Percentiles rank a stretch among this genome's conserved stretches.
These are phyloP conservation scores for Solanum gandarillasii DNA, from an alignment of 257 asterid species.

Conservation along the genomic window DNA sequence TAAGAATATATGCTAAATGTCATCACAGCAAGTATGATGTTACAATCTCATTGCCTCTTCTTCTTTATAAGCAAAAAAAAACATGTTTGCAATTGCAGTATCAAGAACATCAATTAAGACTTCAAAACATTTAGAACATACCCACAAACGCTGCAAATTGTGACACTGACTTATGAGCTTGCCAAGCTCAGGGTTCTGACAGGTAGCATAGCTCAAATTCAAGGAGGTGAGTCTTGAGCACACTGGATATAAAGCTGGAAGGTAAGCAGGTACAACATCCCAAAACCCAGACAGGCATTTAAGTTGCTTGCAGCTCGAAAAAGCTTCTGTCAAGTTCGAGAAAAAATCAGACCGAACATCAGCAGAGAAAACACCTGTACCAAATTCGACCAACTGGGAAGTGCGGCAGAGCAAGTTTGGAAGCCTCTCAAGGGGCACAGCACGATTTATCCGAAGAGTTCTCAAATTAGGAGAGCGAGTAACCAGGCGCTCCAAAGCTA, in stretches of 20 bases:
- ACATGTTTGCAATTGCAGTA: background rate
- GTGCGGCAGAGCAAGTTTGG: constrained; percentile 45
- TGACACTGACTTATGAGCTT: constrained; percentile 64
- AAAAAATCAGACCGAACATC: constrained; percentile 43
- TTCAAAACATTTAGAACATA: constrained; percentile 14
- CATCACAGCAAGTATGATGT: background rate
- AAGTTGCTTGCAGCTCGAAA: constrained; percentile 64
- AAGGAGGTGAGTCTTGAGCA: constrained; percentile 65
- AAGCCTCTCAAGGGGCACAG: constrained; percentile 64
- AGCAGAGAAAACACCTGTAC: constrained; percentile 55
- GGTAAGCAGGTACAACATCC: constrained; percentile 84
- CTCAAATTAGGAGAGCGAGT: constrained; percentile 49
- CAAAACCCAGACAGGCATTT: constrained; percentile 79
- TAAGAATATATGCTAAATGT: background rate
- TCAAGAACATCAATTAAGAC: background rate
- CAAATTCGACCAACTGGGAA: constrained; percentile 56
- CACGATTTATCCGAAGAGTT: constrained; percentile 54
- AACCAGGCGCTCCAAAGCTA: constrained; percentile 57
- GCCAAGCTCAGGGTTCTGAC: constrained; percentile 58
- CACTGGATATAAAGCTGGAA: constrained; percentile 61
- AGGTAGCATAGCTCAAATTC: constrained; percentile 71
- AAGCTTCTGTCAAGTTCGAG: constrained; percentile 52
- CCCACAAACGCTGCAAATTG: constrained; percentile 82
- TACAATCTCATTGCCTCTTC: background rate
- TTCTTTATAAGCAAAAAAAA: background rate